Conservation (phyloP, 805 yeast genomes). For the Zygotorulaspora sp. region DNA sequence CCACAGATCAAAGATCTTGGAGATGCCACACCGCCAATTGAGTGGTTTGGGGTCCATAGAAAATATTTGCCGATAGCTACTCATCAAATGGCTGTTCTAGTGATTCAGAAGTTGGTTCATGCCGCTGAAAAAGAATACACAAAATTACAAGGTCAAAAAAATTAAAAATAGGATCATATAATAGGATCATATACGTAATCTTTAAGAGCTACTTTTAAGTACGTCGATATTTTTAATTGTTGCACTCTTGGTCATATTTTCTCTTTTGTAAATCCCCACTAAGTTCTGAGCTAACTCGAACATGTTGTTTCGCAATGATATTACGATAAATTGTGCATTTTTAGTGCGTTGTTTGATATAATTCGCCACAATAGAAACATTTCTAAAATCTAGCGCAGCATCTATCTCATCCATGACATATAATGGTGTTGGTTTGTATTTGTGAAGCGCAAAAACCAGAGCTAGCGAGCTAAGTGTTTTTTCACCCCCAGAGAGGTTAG, state of each 20-base stretch:
- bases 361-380: conserved; percentile 95
- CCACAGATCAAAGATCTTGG: conserved; percentile 91
- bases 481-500: conserved; percentile 96
- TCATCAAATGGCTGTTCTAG: conserved; percentile 71
- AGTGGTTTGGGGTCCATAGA: conserved; percentile 95
- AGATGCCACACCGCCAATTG: conserved; percentile 95
- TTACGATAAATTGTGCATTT: conserved; percentile 94
- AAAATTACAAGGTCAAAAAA: conserved; percentile 39
- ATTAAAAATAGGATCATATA: not conserved
- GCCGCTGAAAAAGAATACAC: conserved; percentile 53
- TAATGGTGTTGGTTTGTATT: conserved; percentile 93
- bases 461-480: conserved; percentile 94
- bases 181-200: too few relatives aligned
- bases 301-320: conserved; percentile 94
- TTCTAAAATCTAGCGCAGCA: conserved; percentile 95
- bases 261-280: conserved; percentile 92
- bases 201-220: conserved; percentile 15
- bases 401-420: conserved; percentile 99
- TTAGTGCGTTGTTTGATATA: conserved; percentile 93
- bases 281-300: conserved; percentile 91
- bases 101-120: conserved; percentile 66
- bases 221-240: conserved; percentile 64
- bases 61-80: conserved; percentile 80
- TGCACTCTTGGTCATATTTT: conserved; percentile 84
- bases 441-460: conserved; percentile 90